Base-by-base conservation (phyloP, 306 rosid species). In the Lupinus albus region DNA sequence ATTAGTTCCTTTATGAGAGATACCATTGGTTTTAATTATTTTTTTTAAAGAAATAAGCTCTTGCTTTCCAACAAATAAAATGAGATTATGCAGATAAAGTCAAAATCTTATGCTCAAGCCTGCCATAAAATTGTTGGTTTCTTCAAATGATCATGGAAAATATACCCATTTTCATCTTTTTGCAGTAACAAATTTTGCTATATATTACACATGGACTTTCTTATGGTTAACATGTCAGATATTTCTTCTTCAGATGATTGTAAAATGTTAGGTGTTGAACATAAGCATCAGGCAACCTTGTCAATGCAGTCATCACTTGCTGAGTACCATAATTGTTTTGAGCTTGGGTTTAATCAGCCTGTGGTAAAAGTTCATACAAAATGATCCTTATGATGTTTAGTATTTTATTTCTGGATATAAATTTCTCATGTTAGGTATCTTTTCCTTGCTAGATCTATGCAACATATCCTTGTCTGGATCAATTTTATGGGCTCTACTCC, bases 321-420 rank as follows among this genome's bases (percentile, higher is more conserved):
- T 48, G 95, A 83, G 54, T 70, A 79, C 52, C 51, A 32, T 33
- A 64, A 80, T 59, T 84, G 78, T 73, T 82, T 85, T 73, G 96
- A 87, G 87, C 86, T 89, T 5, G 96, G 98, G 64, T 85, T 92
- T 64, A 64, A 80, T 76, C 98, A 84, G 77, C 98, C 96, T 10
- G 20, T 82, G 98, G 98, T 89, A 77, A 50, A 66, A 60, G 35
- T 74, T 73, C 58, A 36, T 20, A 41, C 42, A 4, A 63, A 36
- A 25, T 25, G 16, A 38, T 9, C 56, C 44, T 36, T 64, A 45
- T 38, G 45, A 32, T 45, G 33, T 48, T 61, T 21, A 52, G 42
- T 48, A 15, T 59, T 38, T 73, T 44, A 6, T 62, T 53, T 72
- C 32, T 76, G 61, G 30, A 25, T 25, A 55, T 17, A 68, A 74